Percentiles rank a stretch among this genome's conserved stretches.
Conservation (phyloP, 2,329 filamentous ascomycete species). For the Ascomycota sp. region DNA sequence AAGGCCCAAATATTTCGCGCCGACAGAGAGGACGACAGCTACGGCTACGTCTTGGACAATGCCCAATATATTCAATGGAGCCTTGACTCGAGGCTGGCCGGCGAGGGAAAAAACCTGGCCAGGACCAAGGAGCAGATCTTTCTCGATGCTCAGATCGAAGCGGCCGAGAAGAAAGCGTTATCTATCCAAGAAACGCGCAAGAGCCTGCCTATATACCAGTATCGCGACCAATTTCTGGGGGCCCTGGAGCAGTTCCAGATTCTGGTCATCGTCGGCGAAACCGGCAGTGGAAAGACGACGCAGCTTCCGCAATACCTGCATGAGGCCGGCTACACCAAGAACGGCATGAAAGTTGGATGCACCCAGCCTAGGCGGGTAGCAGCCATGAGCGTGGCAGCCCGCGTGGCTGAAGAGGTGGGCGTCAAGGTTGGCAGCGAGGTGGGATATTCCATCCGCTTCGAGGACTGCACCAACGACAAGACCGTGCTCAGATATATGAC, state of each 20-base stretch:
- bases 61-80: conserved; percentile 74
- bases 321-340: conserved; percentile 75
- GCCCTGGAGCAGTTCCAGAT: conserved; percentile 75
- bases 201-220: conserved; percentile 74
- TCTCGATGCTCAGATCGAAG: conserved; percentile 64
- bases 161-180: conserved; percentile 69
- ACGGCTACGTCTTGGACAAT: conserved; percentile 85
- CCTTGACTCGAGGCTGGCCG: conserved; percentile 50
- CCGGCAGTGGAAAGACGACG: conserved; percentile 87
- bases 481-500: conserved; percentile 93
- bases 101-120: conserved; percentile 43
- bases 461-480: conserved; percentile 79
- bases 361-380: conserved; percentile 91
- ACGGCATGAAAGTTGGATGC: conserved; percentile 69
- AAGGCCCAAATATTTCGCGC: conserved; percentile 63
- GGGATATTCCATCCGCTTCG: conserved; percentile 87
- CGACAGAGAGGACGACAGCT: conserved; percentile 63
- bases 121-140: conserved; percentile 55
- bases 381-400: conserved; percentile 91
- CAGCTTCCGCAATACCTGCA: conserved; percentile 87
- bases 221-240: conserved; percentile 67
- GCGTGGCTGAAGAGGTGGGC: conserved; percentile 86
- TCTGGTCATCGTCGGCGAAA: conserved; percentile 84
- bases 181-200: conserved; percentile 85
- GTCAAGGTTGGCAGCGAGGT: conserved; percentile 81